A percentile compares a stretch with the other conserved stretches of the same genome.
phyloP scores from a whole-genome alignment of 2,329 filamentous ascomycete genomes.

The Akanthomyces muscarius region DNA sequence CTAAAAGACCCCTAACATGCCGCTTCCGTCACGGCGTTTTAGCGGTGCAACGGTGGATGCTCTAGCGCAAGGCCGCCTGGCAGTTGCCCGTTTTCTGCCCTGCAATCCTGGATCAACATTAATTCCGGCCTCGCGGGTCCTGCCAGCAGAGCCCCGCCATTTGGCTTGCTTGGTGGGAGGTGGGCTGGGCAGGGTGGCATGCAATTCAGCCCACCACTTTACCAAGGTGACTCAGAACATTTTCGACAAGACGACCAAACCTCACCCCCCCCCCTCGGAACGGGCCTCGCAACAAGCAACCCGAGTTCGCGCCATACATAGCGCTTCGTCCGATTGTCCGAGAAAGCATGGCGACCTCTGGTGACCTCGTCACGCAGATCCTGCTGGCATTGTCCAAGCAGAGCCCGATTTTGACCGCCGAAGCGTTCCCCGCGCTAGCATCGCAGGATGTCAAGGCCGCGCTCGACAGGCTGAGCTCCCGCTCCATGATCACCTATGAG shows the following conservation, averaged over 20 bases:
- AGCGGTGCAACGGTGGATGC: not conserved
- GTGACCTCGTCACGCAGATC: slow-evolving; percentile 60
- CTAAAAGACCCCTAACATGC: not conserved
- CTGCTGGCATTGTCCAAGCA: slow-evolving; percentile 61
- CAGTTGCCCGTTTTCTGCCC: not conserved
- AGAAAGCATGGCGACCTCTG: slow-evolving; percentile 41
- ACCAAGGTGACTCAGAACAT: slow-evolving; percentile 16
- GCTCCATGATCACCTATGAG: slow-evolving; percentile 84
- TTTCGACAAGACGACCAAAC: slow-evolving; percentile 10
- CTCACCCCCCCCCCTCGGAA: slow-evolving; percentile 7
- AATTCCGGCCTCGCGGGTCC: slow-evolving; percentile 13
- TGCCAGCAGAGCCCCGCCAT: slow-evolving; percentile 11
- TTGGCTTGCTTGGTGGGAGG: not conserved
- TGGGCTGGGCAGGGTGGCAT: slow-evolving; percentile 11
- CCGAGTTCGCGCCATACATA: not conserved
- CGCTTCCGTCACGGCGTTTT: not conserved
- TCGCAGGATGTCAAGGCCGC: slow-evolving; percentile 77
- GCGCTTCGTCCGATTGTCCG: not conserved
- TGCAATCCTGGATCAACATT: slow-evolving; percentile 17
- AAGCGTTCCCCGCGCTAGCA: slow-evolving; percentile 63
- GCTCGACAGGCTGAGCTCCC: slow-evolving; percentile 77
- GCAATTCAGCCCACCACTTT: slow-evolving; percentile 16
- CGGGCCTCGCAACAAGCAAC: not conserved
- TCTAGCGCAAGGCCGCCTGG: not conserved
- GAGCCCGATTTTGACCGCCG: slow-evolving; percentile 62